Evolutionary conservation across 2,329 filamentous ascomycete genomes (phyloP).

Genomic region (Tolypocladium ophioglossoides): DNA sequence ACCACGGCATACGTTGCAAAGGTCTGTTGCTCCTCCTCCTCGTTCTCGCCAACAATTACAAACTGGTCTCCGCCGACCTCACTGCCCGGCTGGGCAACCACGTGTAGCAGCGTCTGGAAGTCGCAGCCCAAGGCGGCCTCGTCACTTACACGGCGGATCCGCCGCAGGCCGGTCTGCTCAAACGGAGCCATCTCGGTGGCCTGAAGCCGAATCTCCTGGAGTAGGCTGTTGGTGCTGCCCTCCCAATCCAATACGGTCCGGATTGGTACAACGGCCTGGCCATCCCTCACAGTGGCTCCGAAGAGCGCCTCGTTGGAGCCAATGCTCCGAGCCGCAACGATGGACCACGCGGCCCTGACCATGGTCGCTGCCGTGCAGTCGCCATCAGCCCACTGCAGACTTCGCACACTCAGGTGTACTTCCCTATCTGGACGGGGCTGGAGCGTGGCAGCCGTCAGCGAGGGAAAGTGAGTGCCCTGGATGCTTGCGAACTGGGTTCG

Average conservation of each 20-base stretch:
- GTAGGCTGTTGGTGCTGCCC: slow-evolving; percentile 2
- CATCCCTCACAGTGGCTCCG: slow-evolving; percentile 10
- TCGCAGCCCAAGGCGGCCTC: slow-evolving; percentile 6
- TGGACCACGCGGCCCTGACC: slow-evolving; percentile 11
- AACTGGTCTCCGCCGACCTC: not conserved
- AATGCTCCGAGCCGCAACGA: slow-evolving; percentile 25
- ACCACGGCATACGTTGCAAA: slow-evolving; percentile 2
- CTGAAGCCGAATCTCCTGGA: slow-evolving; percentile 11
- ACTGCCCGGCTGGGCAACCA: not conserved
- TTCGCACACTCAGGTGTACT: not conserved
- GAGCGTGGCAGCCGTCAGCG: not conserved
- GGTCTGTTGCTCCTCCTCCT: not conserved
- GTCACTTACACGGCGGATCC: slow-evolving; percentile 11
- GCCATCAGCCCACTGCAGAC: not conserved
- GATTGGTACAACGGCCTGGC: slow-evolving; percentile 8
- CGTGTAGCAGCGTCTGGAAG: slow-evolving; percentile 7
- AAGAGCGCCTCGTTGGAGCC: slow-evolving; percentile 18
- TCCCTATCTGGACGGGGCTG: not conserved
- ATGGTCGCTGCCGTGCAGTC: not conserved
- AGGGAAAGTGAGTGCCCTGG: slow-evolving; percentile 3
- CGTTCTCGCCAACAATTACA: not conserved
- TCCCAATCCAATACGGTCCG: slow-evolving; percentile 4
- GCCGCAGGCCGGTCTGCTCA: slow-evolving; percentile 16
- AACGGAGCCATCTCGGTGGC: slow-evolving; percentile 12
- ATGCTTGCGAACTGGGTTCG: slow-evolving; percentile 1